phyloP scores from a whole-genome alignment of 2,329 filamentous ascomycete species.

The Colletotrichum coccodes region DNA sequence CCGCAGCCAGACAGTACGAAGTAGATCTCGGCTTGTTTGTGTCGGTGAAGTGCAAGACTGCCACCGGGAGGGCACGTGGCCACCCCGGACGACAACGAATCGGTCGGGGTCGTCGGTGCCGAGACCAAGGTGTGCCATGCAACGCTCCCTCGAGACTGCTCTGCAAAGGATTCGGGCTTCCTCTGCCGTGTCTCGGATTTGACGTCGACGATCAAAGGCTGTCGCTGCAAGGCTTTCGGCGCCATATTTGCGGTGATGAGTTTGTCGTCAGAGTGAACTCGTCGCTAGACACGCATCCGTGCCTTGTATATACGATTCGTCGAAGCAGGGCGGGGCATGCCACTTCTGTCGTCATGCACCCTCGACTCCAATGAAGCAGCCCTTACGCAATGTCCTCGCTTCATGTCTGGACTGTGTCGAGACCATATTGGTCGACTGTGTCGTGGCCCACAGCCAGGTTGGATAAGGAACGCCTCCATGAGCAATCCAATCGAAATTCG shows the following conservation, averaged over 20 bases:
- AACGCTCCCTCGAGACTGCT: not conserved
- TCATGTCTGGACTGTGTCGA: no score
- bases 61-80: slow-evolving; percentile 37
- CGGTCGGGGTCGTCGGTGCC: not conserved
- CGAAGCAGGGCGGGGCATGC: no score
- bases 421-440: not conserved
- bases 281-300: no score
- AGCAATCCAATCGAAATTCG: not conserved
- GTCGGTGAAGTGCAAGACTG: slow-evolving; percentile 37
- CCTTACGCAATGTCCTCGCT: no score
- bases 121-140: not conserved
- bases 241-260: not conserved
- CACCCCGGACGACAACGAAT: not conserved
- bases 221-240: not conserved
- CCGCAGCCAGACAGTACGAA: slow-evolving; percentile 37
- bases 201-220: not conserved
- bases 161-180: not conserved
- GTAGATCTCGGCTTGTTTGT: slow-evolving; percentile 40
- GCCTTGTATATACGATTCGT: no score
- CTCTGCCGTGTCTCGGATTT: not conserved
- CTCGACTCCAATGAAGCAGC: no score
- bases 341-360: no score
- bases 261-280: not conserved
- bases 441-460: not conserved
- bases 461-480: not conserved